phyloP scores from a whole-genome alignment of 2,329 filamentous ascomycete species.

The Pyrenophora graminea region DNA sequence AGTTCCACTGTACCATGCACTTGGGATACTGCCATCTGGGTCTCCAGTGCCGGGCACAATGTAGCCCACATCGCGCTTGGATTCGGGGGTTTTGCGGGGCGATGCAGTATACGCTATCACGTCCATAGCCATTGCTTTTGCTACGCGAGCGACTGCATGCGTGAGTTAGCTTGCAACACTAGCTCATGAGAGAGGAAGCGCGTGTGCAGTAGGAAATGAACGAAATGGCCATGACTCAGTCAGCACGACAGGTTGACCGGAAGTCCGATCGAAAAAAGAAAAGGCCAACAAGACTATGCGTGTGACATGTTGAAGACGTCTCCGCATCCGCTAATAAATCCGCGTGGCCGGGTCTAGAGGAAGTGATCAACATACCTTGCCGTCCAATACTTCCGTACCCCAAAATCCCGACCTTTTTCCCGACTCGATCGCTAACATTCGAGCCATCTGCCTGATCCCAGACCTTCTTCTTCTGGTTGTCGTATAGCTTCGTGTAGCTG shows the following conservation, averaged over 20 bases:
- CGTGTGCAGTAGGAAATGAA: too few species aligned
- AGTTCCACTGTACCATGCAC: slow-evolving; percentile 61
- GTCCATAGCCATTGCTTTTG: slow-evolving; percentile 69
- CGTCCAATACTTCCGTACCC: slow-evolving; percentile 67
- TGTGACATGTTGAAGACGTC: too few species aligned
- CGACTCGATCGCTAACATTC: slow-evolving; percentile 59
- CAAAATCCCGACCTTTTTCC: slow-evolving; percentile 62
- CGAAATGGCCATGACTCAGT: too few species aligned
- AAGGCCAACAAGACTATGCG: too few species aligned
- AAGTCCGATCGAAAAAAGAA: too few species aligned
- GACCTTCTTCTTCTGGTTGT: slow-evolving; percentile 60
- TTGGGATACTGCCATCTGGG: slow-evolving; percentile 58
- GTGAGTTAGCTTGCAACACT: not conserved
- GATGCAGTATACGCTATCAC: slow-evolving; percentile 76
- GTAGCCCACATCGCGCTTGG: slow-evolving; percentile 66
- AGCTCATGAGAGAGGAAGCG: too few species aligned
- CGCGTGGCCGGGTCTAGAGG: not conserved
- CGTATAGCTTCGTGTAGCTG: slow-evolving; percentile 58
- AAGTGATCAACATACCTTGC: slow-evolving; percentile 53
- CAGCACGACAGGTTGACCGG: too few species aligned
- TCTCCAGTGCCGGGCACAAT: slow-evolving; percentile 70
- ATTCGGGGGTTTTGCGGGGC: slow-evolving; percentile 68
- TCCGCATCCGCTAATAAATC: not conserved
- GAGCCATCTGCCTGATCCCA: slow-evolving; percentile 53
- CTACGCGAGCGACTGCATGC: slow-evolving; percentile 57